phyloP scores from a whole-genome alignment of 306 rosid genomes.

The Acacia confusa region DNA sequence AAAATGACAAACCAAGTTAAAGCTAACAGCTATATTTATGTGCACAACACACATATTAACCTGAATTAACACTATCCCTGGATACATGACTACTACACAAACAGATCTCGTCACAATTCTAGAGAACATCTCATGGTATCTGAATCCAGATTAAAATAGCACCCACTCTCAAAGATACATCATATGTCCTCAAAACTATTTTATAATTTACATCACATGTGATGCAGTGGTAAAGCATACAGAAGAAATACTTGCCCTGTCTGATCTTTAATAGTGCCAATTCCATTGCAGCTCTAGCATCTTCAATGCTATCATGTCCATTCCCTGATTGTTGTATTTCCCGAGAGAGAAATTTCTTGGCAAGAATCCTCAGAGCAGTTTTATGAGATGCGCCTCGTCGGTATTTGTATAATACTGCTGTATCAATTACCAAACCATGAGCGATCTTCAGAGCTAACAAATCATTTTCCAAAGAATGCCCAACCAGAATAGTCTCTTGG shows the following conservation, averaged over 20 bases:
- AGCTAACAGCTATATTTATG: background rate
- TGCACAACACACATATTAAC: background rate
- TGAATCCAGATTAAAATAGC: background rate
- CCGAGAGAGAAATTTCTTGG: constrained; percentile 70
- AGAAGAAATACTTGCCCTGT: constrained; percentile 57
- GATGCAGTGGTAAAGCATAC: constrained; percentile 21
- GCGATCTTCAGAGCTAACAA: constrained; percentile 78
- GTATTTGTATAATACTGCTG: constrained; percentile 79
- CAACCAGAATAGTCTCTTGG: constrained; percentile 83
- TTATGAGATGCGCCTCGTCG: constrained; percentile 73
- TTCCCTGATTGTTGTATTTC: constrained; percentile 86
- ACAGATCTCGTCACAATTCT: background rate
- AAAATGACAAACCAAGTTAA: constrained; percentile 21
- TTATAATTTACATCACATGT: constrained; percentile 14
- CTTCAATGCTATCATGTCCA: constrained; percentile 97
- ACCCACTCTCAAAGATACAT: background rate
- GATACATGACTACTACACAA: background rate
- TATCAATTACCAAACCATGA: constrained; percentile 78
- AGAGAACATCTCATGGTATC: background rate
- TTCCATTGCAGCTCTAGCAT: constrained; percentile 91
- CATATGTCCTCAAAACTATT: constrained; percentile 6
- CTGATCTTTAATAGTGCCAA: constrained; percentile 78
- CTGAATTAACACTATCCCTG: background rate
- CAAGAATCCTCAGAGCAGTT: constrained; percentile 80
- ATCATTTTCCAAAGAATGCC: constrained; percentile 96